These are phyloP conservation scores for Russula ochroleuca DNA, from an alignment of 768 basidiomycete species.

Conservation along the genomic window DNA sequence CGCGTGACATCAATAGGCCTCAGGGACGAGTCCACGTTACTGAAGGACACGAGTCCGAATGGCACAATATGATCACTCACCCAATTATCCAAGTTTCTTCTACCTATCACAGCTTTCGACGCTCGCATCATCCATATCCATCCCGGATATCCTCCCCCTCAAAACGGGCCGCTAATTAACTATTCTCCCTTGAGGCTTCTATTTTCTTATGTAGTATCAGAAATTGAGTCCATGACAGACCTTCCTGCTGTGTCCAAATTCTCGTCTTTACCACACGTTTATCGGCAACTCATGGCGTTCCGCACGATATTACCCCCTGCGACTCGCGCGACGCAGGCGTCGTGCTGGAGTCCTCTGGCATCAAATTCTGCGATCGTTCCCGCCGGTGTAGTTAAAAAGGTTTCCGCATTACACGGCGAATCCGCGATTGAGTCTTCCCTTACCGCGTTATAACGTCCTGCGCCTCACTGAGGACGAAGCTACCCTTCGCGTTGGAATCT, in stretches of 20 bases:
- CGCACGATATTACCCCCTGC: constrained; percentile 65
- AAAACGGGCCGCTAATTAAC: constrained; percentile 95
- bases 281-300: constrained; percentile 84
- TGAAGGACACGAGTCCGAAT: no score
- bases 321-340: constrained; percentile 80
- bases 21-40: not conserved
- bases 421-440: no score
- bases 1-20: no score
- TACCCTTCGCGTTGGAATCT: no score
- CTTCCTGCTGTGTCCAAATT: no score
- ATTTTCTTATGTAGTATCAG: no score
- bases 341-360: constrained; percentile 79
- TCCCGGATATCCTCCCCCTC: constrained; percentile 84
- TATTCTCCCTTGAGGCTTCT: constrained; percentile 50
- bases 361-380: constrained; percentile 97
- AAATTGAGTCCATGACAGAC: no score
- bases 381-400: constrained; percentile 90
- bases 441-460: no score
- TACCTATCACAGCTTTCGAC: constrained; percentile 61
- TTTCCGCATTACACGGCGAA: no score
- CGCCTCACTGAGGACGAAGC: no score
- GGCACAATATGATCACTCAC: constrained; percentile 65
- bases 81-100: constrained; percentile 47
- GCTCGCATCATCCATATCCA: constrained; percentile 42
- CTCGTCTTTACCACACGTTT: no score